Evolutionary conservation across 148 eudicot species (phyloP), one percentile per base, ranked within the genome.

Genomic region (Bassia scoparia): DNA sequence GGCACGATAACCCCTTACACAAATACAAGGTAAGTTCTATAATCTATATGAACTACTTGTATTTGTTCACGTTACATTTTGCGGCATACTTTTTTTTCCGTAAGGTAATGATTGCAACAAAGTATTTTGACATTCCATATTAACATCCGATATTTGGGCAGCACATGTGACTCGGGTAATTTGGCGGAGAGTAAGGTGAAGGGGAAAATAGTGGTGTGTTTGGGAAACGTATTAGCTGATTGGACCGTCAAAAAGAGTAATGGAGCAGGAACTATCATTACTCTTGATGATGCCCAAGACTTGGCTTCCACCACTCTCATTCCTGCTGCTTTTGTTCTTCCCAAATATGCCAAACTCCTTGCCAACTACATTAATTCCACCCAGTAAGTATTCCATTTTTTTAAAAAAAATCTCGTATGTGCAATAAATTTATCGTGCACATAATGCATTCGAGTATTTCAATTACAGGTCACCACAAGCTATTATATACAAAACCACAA

Each of bases 191-290:
- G 35, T 3, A 83, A 79, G 71, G 90, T 87, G 64, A 84, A 80
- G 77, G 93, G 91, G 11, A 85, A 78, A 63, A 86, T 93, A 46
- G 85, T 93, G 66, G 80, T 82, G 24, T 93, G 98, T 73, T 34
- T 65, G 10, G 30, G 70, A 2, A 30, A 52, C 68, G 8, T 75
- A 41, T 73, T 62, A 2, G 68, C 86, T 18, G 96, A 87, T 79
- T 54, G 12, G n/a, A 77, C 62, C 15, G 41, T 93, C 23, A 44
- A 56, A 21, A 41, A 30, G 2, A 37, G 75, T 38, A 76, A 82
- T 2, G 96, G 91, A 8, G 76, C 76, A 1, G 98, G 94, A 46
- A 61, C 82, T 2, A 84, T 93, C 67, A 72, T 86, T 49, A 70
- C 86, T 20, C 24, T 52, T 4, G 86, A 85, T 48, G 27, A 64